Conservation (phyloP, 495 filamentous ascomycete species). For the Penicillium lividum region DNA sequence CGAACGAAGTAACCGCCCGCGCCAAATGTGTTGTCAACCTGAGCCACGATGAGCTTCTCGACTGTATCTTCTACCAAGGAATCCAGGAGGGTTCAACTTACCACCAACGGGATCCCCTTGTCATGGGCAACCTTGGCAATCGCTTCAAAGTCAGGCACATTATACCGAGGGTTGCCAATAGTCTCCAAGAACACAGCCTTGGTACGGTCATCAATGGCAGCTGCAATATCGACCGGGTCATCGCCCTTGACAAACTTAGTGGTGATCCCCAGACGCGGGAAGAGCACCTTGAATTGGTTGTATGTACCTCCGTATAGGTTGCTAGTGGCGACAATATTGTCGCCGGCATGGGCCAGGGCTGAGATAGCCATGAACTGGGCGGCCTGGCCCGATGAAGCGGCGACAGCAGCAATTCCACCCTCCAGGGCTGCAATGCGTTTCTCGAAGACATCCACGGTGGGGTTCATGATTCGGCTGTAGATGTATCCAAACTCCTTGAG, state of each 20-base stretch:
- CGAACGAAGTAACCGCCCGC: conserved; percentile 90
- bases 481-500: conserved; percentile 99
- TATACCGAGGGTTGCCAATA: conserved; percentile 95
- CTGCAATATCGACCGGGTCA: conserved; percentile 76
- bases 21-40: conserved; percentile 97
- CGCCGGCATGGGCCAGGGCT: conserved; percentile 77
- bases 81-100: conserved; percentile 41
- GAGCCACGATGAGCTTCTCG: neutral
- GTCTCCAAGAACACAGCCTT: conserved; percentile 96
- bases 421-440: conserved; percentile 92
- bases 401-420: conserved; percentile 88
- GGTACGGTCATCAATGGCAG: conserved; percentile 90
- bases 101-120: conserved; percentile 81
- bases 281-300: conserved; percentile 94
- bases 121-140: conserved; percentile 80
- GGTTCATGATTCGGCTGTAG: conserved; percentile 98
- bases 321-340: conserved; percentile 93
- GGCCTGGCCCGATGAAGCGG: conserved; percentile 85
- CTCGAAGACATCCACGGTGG: conserved; percentile 96
- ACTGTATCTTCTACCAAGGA: conserved; percentile 1
- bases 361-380: conserved; percentile 94
- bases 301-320: conserved; percentile 98
- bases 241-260: conserved; percentile 92
- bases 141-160: conserved; percentile 85
- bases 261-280: conserved; percentile 81